A percentile compares a stretch with the other conserved stretches of the same genome.
These are phyloP conservation scores for Amanita subjunquillea DNA, from an alignment of 768 basidiomycete species.

Conservation along the genomic window DNA sequence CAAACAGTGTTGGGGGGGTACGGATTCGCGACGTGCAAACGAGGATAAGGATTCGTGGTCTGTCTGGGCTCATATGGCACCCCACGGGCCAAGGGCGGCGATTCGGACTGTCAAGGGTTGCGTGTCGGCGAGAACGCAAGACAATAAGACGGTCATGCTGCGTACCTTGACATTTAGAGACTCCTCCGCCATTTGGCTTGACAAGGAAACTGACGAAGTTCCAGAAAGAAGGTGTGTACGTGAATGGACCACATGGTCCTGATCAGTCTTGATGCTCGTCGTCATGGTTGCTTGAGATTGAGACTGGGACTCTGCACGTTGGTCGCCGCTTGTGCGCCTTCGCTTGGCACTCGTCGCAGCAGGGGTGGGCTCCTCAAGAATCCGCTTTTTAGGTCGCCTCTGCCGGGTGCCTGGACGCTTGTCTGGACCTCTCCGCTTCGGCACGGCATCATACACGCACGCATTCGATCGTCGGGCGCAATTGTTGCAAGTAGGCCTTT, in stretches of 20 bases:
- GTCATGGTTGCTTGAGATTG: constrained; percentile 22
- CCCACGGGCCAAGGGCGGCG: constrained; percentile 21
- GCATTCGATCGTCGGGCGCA: constrained; percentile 68
- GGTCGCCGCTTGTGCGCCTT: constrained; percentile 28
- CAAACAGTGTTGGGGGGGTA: constrained; percentile 20
- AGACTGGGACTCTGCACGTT: constrained; percentile 20
- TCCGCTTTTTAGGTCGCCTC: constrained; percentile 77
- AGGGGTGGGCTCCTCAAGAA: constrained; percentile 38
- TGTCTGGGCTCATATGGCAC: constrained; percentile 24
- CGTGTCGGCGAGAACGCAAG: neutral
- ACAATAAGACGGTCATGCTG: neutral
- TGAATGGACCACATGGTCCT: constrained; percentile 13
- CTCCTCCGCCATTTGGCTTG: neutral
- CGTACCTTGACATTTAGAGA: neutral
- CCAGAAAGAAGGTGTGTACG: constrained; percentile 12
- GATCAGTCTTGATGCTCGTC: constrained; percentile 29
- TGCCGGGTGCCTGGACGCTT: constrained; percentile 79
- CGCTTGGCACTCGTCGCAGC: constrained; percentile 37
- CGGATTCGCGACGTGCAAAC: constrained; percentile 26
- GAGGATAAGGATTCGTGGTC: constrained; percentile 27
- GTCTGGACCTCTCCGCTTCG: constrained; percentile 79
- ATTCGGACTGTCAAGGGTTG: constrained; percentile 15
- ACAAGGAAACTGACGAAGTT: constrained; percentile 12
- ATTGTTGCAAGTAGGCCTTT: constrained; percentile 72
- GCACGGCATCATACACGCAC: constrained; percentile 72